These are phyloP conservation scores for Citrus unshiu DNA, from an alignment of 345 rosid species.

Conservation along the genomic window DNA sequence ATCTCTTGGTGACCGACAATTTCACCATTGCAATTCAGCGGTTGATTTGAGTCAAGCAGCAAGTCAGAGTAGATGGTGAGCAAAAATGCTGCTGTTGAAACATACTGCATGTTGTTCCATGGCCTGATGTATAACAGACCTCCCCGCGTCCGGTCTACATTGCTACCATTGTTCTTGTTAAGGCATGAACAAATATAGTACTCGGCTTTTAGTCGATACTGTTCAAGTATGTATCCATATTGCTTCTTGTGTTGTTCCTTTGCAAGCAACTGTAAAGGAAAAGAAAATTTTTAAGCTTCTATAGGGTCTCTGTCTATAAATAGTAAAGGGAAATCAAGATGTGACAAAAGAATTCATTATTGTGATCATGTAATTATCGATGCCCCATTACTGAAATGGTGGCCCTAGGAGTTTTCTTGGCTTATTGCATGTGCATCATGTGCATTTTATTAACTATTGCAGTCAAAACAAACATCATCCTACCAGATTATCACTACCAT, in stretches of 20 bases:
- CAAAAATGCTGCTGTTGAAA: constrained; percentile 75
- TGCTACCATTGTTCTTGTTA: constrained; percentile 48
- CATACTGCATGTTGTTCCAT: constrained; percentile 99
- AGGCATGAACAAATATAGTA: constrained; percentile 82
- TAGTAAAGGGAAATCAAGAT: background rate
- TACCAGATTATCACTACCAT: background rate
- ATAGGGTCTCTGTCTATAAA: background rate
- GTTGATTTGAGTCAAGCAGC: constrained; percentile 34
- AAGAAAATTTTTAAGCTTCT: background rate
- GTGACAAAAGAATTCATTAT: background rate
- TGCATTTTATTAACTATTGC: background rate
- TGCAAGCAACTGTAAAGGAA: constrained; percentile 23
- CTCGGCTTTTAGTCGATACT: constrained; percentile 71
- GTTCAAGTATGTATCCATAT: constrained; percentile 33
- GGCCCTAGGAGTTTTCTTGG: background rate
- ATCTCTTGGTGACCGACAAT: constrained; percentile 38
- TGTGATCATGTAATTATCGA: background rate
- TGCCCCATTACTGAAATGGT: background rate
- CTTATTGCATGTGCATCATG: background rate
- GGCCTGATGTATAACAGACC: constrained; percentile 77
- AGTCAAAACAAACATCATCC: background rate
- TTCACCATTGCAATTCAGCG: constrained; percentile 48
- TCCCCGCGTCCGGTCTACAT: constrained; percentile 62
- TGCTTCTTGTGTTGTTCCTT: constrained; percentile 43
- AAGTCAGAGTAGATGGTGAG: constrained; percentile 69